A percentile compares a stretch with the other conserved stretches of the same genome.
phyloP scores from a whole-genome alignment of 176 grass and related monocot genomes.

The Leersia perrieri region DNA sequence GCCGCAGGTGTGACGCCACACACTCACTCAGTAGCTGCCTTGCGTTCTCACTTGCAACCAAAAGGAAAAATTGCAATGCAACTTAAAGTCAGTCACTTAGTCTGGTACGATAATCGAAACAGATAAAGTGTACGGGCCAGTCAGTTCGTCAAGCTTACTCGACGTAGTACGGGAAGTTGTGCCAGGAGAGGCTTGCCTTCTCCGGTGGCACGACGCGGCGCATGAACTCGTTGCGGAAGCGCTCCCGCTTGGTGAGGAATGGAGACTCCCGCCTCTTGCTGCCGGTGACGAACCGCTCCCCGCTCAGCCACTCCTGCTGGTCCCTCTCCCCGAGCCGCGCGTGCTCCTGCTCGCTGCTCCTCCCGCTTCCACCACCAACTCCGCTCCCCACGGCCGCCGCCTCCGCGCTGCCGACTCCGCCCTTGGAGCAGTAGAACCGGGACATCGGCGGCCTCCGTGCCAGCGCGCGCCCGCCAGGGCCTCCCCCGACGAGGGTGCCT shows the following conservation, averaged over 20 bases:
- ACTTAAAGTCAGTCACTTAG: constrained; percentile 25
- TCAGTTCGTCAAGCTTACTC: constrained; percentile 48
- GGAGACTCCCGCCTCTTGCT: constrained; percentile 61
- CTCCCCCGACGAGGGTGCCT: not conserved
- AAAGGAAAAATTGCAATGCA: constrained; percentile 6
- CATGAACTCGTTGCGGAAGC: constrained; percentile 78
- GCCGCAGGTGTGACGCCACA: constrained; percentile 65
- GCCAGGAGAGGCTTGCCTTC: constrained; percentile 70
- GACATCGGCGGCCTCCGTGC: not conserved
- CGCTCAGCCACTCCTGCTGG: constrained; percentile 81
- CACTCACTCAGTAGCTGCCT: constrained; percentile 72
- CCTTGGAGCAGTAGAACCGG: constrained; percentile 76
- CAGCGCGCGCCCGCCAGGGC: not conserved
- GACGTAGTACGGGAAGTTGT: constrained; percentile 79
- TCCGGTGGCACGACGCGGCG: constrained; percentile 75
- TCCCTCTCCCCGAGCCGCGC: constrained; percentile 85
- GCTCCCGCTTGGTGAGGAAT: constrained; percentile 74
- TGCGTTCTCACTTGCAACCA: constrained; percentile 42
- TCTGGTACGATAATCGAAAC: not conserved
- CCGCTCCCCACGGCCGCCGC: constrained; percentile 28
- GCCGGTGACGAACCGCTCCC: constrained; percentile 63
- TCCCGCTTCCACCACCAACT: not conserved
- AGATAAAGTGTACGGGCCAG: not conserved
- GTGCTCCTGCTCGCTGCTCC: constrained; percentile 55
- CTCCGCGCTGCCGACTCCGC: constrained; percentile 53